Percentiles rank a stretch among this genome's conserved stretches.
These are phyloP conservation scores for Fusarium musae DNA, from an alignment of 2,329 filamentous ascomycete genomes.

Conservation along the genomic window DNA sequence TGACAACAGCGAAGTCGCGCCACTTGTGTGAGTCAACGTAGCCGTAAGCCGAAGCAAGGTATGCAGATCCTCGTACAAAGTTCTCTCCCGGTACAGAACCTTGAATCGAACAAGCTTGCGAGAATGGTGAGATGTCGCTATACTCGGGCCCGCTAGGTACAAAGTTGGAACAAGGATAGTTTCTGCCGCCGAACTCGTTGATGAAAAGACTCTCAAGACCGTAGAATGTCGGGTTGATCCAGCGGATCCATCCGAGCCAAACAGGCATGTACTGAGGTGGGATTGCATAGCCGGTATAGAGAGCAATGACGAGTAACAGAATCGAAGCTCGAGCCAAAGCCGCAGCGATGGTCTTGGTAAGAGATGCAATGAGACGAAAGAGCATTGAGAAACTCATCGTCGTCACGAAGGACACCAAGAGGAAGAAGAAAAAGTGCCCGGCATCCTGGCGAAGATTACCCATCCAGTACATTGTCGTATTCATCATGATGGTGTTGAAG, in stretches of 20 bases:
- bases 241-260: constrained; percentile 68
- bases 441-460: constrained; percentile 70
- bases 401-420: constrained; percentile 61
- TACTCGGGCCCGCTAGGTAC: constrained; percentile 45
- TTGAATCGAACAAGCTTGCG: constrained; percentile 20
- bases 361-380: constrained; percentile 55
- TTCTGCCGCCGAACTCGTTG: constrained; percentile 67
- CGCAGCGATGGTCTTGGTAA: constrained; percentile 42
- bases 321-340: constrained; percentile 43
- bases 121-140: not conserved
- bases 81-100: constrained; percentile 24
- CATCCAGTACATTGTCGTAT: constrained; percentile 70
- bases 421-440: constrained; percentile 60
- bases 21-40: constrained; percentile 35
- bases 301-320: constrained; percentile 52
- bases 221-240: constrained; percentile 72
- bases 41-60: constrained; percentile 24
- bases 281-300: constrained; percentile 62
- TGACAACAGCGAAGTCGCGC: constrained; percentile 35
- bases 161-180: constrained; percentile 59
- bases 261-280: constrained; percentile 59
- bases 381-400: constrained; percentile 73
- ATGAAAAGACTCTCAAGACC: constrained; percentile 72
- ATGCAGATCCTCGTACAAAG: constrained; percentile 30
- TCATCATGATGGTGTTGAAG: constrained; percentile 52